Conservation (phyloP, 2,329 filamentous ascomycete species). For the Talaromyces marneffei region DNA sequence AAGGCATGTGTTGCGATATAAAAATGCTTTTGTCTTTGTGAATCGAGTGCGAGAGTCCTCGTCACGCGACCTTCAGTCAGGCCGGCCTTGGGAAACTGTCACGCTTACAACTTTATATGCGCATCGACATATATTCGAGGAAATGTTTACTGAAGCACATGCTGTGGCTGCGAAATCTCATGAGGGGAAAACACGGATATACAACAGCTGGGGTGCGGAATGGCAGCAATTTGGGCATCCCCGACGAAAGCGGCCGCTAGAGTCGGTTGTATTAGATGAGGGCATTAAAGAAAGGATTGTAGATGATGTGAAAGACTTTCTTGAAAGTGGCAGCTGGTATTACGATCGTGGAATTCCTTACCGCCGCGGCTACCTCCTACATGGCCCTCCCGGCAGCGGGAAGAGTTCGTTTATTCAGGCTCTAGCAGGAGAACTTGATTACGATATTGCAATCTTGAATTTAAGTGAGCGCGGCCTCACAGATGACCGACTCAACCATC, state of each 20-base stretch:
- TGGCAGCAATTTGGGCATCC: slow-evolving; percentile 83
- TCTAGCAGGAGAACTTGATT: slow-evolving; percentile 84
- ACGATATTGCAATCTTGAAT: slow-evolving; percentile 87
- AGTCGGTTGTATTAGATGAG: slow-evolving; percentile 78
- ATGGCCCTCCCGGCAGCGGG: slow-evolving; percentile 83
- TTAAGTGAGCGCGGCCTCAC: slow-evolving; percentile 84
- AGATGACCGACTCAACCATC: slow-evolving; percentile 79
- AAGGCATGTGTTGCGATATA: slow-evolving; percentile 78
- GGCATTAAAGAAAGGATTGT: slow-evolving; percentile 79
- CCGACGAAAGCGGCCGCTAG: slow-evolving; percentile 76
- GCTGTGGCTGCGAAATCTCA: slow-evolving; percentile 69
- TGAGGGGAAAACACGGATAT: slow-evolving; percentile 90
- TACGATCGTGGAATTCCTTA: slow-evolving; percentile 93
- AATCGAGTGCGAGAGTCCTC: slow-evolving; percentile 80
- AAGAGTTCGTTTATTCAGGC: slow-evolving; percentile 97
- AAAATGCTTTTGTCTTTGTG: slow-evolving; percentile 79
- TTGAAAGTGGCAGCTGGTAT: slow-evolving; percentile 78
- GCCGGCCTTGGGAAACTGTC: slow-evolving; percentile 89
- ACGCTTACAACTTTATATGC: slow-evolving; percentile 88
- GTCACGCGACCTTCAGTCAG: slow-evolving; percentile 69
- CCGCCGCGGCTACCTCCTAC: slow-evolving; percentile 78
- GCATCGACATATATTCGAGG: slow-evolving; percentile 81
- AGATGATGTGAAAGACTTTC: slow-evolving; percentile 74
- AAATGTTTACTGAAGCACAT: slow-evolving; percentile 83
- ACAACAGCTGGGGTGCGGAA: slow-evolving; percentile 74